phyloP scores from a whole-genome alignment of 331 rosid species.

The Cydonia oblonga region DNA sequence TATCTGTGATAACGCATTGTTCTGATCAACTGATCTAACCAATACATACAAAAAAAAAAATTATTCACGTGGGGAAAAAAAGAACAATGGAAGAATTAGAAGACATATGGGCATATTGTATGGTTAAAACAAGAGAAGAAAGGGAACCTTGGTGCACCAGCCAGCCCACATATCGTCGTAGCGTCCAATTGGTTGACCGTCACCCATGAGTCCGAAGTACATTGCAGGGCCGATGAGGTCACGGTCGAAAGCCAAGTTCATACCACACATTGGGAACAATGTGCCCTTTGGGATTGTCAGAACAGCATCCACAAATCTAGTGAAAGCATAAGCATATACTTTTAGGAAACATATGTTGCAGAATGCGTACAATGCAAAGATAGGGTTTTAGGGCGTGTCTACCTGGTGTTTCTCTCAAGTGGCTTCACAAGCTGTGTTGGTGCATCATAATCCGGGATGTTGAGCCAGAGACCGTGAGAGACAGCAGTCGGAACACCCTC shows the following conservation, averaged over 20 bases:
- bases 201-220: slow-evolving; percentile 64
- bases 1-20: fast-evolving
- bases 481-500: slow-evolving; percentile 27
- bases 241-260: slow-evolving; percentile 50
- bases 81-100: neutral
- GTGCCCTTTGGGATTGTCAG: slow-evolving; percentile 55
- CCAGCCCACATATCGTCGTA: slow-evolving; percentile 64
- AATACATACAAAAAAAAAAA: no score
- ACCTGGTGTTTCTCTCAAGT: slow-evolving; percentile 48
- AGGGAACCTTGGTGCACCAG: slow-evolving; percentile 40
- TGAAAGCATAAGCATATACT: neutral
- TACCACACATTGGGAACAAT: slow-evolving; percentile 53
- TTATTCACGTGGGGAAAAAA: neutral
- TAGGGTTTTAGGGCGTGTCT: neutral
- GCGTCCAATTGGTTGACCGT: slow-evolving; percentile 53
- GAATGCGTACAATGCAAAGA: neutral
- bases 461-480: slow-evolving; percentile 42
- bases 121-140: neutral
- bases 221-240: slow-evolving; percentile 56
- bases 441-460: slow-evolving; percentile 52
- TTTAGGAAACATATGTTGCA: neutral
- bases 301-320: slow-evolving; percentile 50
- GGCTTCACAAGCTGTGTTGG: slow-evolving; percentile 61
- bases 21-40: neutral
- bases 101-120: neutral